Base-by-base conservation (phyloP, 805 yeast genomes). In the Schizosaccharomyces lindneri region DNA sequence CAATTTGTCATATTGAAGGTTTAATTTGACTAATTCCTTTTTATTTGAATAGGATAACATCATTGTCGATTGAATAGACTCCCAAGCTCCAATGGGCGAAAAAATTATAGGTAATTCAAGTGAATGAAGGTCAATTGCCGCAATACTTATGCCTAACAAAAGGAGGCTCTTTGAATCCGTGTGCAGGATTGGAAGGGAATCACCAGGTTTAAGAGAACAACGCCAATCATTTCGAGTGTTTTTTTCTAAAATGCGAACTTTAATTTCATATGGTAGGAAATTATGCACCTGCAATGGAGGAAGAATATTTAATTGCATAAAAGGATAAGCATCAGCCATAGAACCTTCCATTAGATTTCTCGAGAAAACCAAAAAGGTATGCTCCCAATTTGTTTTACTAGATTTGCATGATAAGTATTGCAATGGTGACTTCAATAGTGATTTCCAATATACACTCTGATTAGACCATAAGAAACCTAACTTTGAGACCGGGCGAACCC, bases 281-380 rank as follows among this genome's bases (percentile, higher is more conserved):
- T 93, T 93, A 65, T 86, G 89, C 63, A 93, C 76, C 66, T 85
- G 86, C 59, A 93, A 72, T 0, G 98, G 97, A 0, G 97, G 87
- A 0, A 93, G 81, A 5, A 93, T 72, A 4, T 82, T 77, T 29
- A 93, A 72, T 6, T 75, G 78, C 85, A 90, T 78, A 67, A 86
- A 93, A 0, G 98, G 98, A 67, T 87, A 94, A 0, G 13, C 36
- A 51, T 51, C 82, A 82, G 71, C 82, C 72, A 64, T 79, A 79
- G 67, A 78, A 73, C 68, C 84, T 77, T 70, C 79, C 71, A 68
- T 82, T 77, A 36, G 29, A 41, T 62, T 82, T 71, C 19, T 87
- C 86, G 63, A 77, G 78, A 41, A 82, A 85, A 64, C 86, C 86
- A 68, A 81, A 85, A 13, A 85, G 79, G 67, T 82, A 81, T 24